These are phyloP conservation scores for Leptographium procerum DNA, from an alignment of 2,329 filamentous ascomycete genomes.

Conservation along the genomic window DNA sequence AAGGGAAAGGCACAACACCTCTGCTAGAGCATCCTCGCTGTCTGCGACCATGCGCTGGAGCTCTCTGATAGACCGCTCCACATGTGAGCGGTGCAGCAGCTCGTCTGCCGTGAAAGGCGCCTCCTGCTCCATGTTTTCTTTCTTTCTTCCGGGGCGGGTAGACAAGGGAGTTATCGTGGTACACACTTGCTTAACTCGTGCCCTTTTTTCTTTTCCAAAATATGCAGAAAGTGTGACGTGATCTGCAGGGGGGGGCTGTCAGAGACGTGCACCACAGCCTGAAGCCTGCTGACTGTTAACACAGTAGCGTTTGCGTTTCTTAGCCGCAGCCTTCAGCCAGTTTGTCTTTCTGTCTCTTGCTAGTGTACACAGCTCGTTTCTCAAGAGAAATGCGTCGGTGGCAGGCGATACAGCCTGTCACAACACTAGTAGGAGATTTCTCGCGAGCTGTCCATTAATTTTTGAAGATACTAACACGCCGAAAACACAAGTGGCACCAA, in stretches of 20 bases:
- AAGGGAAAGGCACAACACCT: too few relatives aligned
- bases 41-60: constrained; percentile 48
- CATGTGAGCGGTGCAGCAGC: constrained; percentile 35
- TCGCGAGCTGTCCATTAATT: too few relatives aligned
- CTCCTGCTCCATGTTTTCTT: constrained; percentile 11
- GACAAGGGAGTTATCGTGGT: background rate
- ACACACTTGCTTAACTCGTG: too few relatives aligned
- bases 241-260: too few relatives aligned
- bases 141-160: too few relatives aligned
- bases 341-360: background rate
- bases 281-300: too few relatives aligned
- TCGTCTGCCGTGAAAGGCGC: constrained; percentile 20
- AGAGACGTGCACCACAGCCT: too few relatives aligned
- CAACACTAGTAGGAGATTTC: background rate
- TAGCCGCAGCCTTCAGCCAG: too few relatives aligned
- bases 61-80: constrained; percentile 57
- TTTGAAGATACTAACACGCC: too few relatives aligned
- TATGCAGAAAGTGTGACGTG: too few relatives aligned
- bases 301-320: too few relatives aligned
- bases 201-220: too few relatives aligned
- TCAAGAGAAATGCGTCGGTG: background rate
- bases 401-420: background rate
- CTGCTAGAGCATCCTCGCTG: constrained; percentile 37
- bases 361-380: background rate
- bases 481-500: background rate